Percentiles rank a stretch among this genome's conserved stretches.
phyloP scores from a whole-genome alignment of 352 stramenopile genomes.

The Thraustotheca clavata region DNA sequence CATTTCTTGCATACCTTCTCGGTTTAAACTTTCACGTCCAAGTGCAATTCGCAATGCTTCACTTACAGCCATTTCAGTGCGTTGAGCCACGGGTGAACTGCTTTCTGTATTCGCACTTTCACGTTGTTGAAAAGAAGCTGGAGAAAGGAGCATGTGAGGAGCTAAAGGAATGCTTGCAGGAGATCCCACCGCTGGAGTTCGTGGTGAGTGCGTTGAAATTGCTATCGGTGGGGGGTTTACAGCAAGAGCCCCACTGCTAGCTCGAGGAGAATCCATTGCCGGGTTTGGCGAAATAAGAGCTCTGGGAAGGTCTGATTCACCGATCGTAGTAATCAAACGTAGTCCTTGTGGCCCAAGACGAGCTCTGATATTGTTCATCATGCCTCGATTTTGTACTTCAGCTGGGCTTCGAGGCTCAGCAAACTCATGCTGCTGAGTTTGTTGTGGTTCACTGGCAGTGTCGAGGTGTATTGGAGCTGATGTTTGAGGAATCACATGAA shows the following conservation, averaged over 20 bases:
- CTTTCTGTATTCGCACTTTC: constrained; percentile 43
- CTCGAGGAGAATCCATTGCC: constrained; percentile 70
- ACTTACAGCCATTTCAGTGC: constrained; percentile 34
- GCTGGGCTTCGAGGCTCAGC: constrained; percentile 55
- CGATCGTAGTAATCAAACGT: constrained; percentile 72
- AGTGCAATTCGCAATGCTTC: constrained; percentile 69
- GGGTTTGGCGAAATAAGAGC: constrained; percentile 80
- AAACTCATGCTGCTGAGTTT: constrained; percentile 21
- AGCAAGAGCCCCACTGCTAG: constrained; percentile 48
- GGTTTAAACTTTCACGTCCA: constrained; percentile 31
- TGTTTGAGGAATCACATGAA: constrained; percentile 38
- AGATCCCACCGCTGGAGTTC: constrained; percentile 47
- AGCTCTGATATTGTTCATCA: constrained; percentile 21
- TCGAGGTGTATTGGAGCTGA: background rate
- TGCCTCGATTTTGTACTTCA: constrained; percentile 74
- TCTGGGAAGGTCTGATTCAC: constrained; percentile 68
- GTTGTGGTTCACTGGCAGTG: background rate
- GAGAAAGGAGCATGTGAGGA: constrained; percentile 40
- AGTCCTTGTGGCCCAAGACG: constrained; percentile 48
- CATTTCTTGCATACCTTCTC: background rate
- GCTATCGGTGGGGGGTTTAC: constrained; percentile 31
- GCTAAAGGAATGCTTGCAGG: no score
- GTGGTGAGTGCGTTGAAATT: constrained; percentile 38
- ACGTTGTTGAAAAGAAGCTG: constrained; percentile 74
- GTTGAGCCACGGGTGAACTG: no score